Base-by-base conservation (phyloP, 140 eudicot species). In the Erigeron philadelphicus region DNA sequence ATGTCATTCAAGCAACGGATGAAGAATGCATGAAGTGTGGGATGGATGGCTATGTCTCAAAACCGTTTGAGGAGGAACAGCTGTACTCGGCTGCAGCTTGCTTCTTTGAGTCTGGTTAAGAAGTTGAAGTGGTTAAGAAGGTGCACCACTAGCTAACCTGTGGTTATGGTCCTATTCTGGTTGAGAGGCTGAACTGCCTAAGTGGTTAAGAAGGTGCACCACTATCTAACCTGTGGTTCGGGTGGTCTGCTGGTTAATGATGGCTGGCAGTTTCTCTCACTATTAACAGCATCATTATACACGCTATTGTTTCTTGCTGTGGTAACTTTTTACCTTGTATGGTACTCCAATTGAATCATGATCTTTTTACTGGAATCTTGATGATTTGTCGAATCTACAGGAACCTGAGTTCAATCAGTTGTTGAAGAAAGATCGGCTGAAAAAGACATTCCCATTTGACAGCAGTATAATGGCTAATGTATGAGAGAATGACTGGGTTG, bases 31-130 rank as follows among this genome's bases (percentile, higher is more conserved):
- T 71, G 71, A 75, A 89, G 56, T 79, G 93, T 73, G 98, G 96
- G n/a, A 93, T 93, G 98, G 96, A 93, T 78, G 98, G 82, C 21
- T 93, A 84, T 66, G 95, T 93, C 5, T 72, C 94, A 1, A 93
- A 93, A 49, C 98, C 98, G 13, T 93, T 93, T 53, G 90, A 83
- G 47, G 95, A 86, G 73, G 87, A 77, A 50, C 88, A 85, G 59
- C 82, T 93, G 9, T 93, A 93, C 55, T 75, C 76, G 4, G 90
- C 94, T 52, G 94, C 90, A 52, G 95, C 98, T 42, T 67, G 76
- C 25, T 88, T 88, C 82, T 89, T 93, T 62, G 85, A 74, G 80
- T 69, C 85, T 19, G 84, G 79, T 72, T 89, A 68, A 81, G 35
- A 18, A 47, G 75, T 42, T 50, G 19, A 58, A 69, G 21, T 23